Evolutionary conservation across 805 yeast species (phyloP), one percentile per base, ranked within the genome.

Genomic region (Kluyveromyces starmeri): DNA sequence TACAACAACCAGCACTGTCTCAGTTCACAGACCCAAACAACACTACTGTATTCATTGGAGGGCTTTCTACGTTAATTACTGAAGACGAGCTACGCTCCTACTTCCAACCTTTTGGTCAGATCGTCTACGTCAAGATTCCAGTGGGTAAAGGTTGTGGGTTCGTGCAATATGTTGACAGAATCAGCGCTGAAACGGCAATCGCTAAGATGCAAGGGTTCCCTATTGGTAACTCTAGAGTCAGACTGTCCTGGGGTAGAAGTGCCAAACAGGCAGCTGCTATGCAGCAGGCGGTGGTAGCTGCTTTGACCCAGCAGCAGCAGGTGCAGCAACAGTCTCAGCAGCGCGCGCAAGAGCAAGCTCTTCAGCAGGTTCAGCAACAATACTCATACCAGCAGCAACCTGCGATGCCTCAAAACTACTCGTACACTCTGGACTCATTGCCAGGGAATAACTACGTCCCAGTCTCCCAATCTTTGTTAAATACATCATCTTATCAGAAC

Each of bases 211-310:
- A 86, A 59, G 95, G 95, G 7, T 83, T 76, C 53, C 84, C 85
- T 23, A 78, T 86, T 46, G 89, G 88, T 33, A 86, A 83, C 38
- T 78, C 83, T 38, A 70, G 89, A 41, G 77, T 86, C 32, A 68
- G 95, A 47, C 68, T 86, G 38, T 78, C 89, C 34, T 86, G 96
- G 96, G 96, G 96, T 20, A 70, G 85, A 45, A 73, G 82, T 27
- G 48, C 51, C 1, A 43, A 42, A 27, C 55, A 50, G 27, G 46
- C 50, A 12, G 46, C 42, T 5, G 35, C 39, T 11, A 41, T 47
- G 35, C 42, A 44, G 17, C 45, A 41, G 25, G 49, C 43, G 8
- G 28, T 38, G 33, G 32, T 40, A 7, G 29, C 40, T 12, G 37
- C 34, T 24, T 32, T 48, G 29, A 62, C 58, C 34, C 63, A 59